Base-by-base conservation (phyloP, 495 filamentous ascomycete genomes). In the Trichocladium antarcticum region DNA sequence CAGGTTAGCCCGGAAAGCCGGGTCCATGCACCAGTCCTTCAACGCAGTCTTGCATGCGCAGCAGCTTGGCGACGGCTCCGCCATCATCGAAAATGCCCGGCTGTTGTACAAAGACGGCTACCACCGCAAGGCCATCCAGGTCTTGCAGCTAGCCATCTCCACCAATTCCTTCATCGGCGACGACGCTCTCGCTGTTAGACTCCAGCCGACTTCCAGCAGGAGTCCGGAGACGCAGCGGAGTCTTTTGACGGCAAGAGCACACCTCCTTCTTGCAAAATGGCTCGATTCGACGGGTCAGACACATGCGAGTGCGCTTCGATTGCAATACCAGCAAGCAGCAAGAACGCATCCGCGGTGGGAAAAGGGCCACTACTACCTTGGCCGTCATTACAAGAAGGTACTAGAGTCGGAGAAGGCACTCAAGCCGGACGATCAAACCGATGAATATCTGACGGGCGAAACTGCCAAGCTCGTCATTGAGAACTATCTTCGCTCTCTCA, bases 311-410 rank as follows among this genome's bases (percentile, higher is more conserved):
- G 78, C 80, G 5, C 78, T 96, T 47, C 80, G 85, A 22, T 73
- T 79, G 15, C 79, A 86, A 61, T 97, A 95, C 62, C 81, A 82
- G 35, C 72, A 81, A 49, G 89, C 88, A 7, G 70, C 78, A 15
- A 76, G 70, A 54, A 69, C 72, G 8, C 72, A 74, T 55, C 57
- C 67, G 0, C 81, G 79, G 51, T 99, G 89, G 89, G 93, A 99
- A 57, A 95, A 95, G 67, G 89, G 85, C 0, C 86, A 95, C 62
- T 97, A 96, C 64, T 94, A 96, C 65, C 75, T 99, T 15, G 92
- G 92, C 11, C 90, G 89, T 48, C 86, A 97, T 65, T 99, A 97
- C 73, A 94, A 95, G 61, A 99, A 96, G 60, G 76, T 97, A 14
- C 73, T 95, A 16, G 89, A 97, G 56, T 84, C 85, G 0, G 87